Evolutionary conservation across 768 basidiomycete species (phyloP), one percentile per base, ranked within the genome.

Genomic region (Leccinum arenicola): DNA sequence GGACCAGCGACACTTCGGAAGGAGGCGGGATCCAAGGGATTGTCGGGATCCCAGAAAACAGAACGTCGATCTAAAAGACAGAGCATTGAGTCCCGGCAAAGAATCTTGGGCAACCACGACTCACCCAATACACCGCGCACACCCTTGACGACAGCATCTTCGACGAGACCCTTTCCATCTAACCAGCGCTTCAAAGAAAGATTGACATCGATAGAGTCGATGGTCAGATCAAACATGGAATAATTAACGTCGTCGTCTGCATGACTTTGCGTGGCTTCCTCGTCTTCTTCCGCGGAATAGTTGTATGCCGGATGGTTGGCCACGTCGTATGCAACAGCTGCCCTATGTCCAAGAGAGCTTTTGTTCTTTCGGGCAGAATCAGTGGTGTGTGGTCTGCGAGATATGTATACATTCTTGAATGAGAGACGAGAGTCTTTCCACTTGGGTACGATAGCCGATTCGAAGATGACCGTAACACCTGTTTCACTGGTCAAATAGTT

Each of bases 401-500:
- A 95, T 50, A 99, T 80, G 66, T 91, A 98, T 48, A 98, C 95
- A 65, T 98, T 97, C 71, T 93, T 93, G 82, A 99, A 96, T 0
- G 95, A 95, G 55, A 99, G 88, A 14, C 89, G 88, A 10, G 94
- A 95, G 67, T 95, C 93, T 62, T 93, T 91, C 94, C 95, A 97
- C 72, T 93, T 95, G 3, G 97, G 96, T 10, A 98, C 95, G 66
- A 98, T 95, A 31, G 97, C 97, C 5, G 92, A 94, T 74, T 99
- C 97, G 71, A 98, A 98, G 55, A 96, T 91, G 65, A 99, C 87
- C 14, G 87, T 95, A 45, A 96, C 86, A 2, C 97, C 97, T 0
- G 95, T 97, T 70, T 95, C 91, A 1, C 88, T 80, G 6, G 97
- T 98, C 58, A 99, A 77, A 71, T 98, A 95, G 72, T 94, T 88